Percentiles rank a stretch among this genome's conserved stretches.
phyloP scores from a whole-genome alignment of 345 rosid species.

The Rhizophora apiculata region DNA sequence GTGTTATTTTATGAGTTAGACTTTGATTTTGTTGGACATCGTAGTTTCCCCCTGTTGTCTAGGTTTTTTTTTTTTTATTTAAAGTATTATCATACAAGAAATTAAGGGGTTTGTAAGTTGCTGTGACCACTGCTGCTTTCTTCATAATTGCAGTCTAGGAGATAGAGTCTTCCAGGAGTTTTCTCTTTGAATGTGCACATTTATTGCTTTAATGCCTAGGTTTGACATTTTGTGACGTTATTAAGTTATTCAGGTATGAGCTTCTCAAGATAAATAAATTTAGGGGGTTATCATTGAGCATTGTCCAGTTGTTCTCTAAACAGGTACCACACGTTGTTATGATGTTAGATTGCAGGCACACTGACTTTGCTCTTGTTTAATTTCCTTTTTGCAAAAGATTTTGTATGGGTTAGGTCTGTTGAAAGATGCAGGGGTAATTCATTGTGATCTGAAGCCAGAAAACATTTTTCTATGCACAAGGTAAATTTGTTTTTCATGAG shows the following conservation, averaged over 20 bases:
- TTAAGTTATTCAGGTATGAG: slow-evolving; percentile 65
- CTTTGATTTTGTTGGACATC: no score
- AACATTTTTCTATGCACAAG: slow-evolving; percentile 92
- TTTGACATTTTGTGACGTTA: slow-evolving; percentile 31
- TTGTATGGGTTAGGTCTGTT: slow-evolving; percentile 79
- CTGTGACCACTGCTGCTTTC: neutral
- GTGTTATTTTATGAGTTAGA: no score
- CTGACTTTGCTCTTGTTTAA: slow-evolving; percentile 11
- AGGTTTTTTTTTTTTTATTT: no score
- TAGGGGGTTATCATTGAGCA: slow-evolving; percentile 89
- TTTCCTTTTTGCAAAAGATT: slow-evolving; percentile 48
- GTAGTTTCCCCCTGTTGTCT: no score
- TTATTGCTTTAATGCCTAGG: no score
- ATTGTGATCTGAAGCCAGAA: slow-evolving; percentile 98
- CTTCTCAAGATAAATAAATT: slow-evolving; percentile 92
- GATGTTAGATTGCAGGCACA: slow-evolving; percentile 11
- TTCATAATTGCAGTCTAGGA: neutral
- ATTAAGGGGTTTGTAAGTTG: no score
- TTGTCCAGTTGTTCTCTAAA: slow-evolving; percentile 93
- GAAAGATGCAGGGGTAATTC: slow-evolving; percentile 95
- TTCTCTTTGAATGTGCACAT: no score
- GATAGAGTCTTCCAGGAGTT: no score
- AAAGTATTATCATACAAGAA: no score
- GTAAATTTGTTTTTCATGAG: slow-evolving; percentile 39
- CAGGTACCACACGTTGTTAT: slow-evolving; percentile 51